Base-by-base conservation (phyloP, 495 filamentous ascomycete genomes). In the Penicillium roqueforti region DNA sequence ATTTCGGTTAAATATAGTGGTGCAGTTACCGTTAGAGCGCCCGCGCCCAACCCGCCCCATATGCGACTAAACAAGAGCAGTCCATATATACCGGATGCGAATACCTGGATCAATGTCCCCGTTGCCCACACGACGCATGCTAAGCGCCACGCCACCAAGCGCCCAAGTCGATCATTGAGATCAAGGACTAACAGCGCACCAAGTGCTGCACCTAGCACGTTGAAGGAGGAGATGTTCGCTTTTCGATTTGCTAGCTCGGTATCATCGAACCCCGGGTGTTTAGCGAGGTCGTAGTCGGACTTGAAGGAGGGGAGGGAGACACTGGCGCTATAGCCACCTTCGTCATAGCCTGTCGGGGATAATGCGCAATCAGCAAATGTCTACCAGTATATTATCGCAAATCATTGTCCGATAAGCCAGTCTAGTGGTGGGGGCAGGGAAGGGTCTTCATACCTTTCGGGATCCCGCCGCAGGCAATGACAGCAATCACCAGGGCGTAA, bases 1-100 rank as follows among this genome's bases (percentile, higher is more conserved):
- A 81, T 76, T 52, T 81, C 79, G 8, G 76, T 76, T 34, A 80
- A 58, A 58, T 80, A 81, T 47, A 80, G 53, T 1, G 79, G 79
- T 1, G 74, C 67, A 9, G 69, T 67, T 13, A 79, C 79, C 8
- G 79, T 80, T 50, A 78, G 64, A 4, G 68, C 66, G 23, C 77
- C 79, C 13, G 78, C 72, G 3, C 77, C 77, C 19, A 81, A 62
- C 0, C 76, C 77, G 45, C 59, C 63, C 62, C 70, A 76, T 16
- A 77, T 74, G 13, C 75, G 66, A 18, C 70, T 66, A 57, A 76
- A 76, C 1, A 77, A 64, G 39, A 77, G 56, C 39, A 78, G 53
- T 20, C 74, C 75, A 66, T 74, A 73, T 11, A 72, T 69, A 3
- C 74, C 74, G 0, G 72, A 76, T 2, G 72, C 68, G 50, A 77